Evolutionary conservation across 441 rosid species (phyloP).

Genomic region (Arabidopsis lyrata): DNA sequence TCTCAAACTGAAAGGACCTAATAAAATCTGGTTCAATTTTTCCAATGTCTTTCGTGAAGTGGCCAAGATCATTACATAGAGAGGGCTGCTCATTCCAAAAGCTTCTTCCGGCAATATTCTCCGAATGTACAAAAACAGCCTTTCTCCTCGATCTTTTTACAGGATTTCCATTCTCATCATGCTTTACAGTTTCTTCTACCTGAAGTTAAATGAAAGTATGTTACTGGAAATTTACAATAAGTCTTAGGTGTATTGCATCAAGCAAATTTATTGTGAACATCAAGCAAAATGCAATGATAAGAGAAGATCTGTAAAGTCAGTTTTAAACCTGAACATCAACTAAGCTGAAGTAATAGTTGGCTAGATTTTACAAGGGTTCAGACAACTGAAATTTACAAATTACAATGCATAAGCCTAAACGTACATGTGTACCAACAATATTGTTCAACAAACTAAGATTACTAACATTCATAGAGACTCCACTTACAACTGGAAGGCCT

Average conservation of each 20-base stretch:
- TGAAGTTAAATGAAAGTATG: constrained; percentile 39
- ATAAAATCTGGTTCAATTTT: constrained; percentile 70
- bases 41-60: constrained; percentile 59
- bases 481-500: constrained; percentile 16
- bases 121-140: constrained; percentile 57
- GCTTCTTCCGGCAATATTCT: constrained; percentile 65
- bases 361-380: constrained; percentile 16
- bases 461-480: constrained; percentile 7
- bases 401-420: constrained; percentile 12
- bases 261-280: neutral
- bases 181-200: constrained; percentile 84
- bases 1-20: constrained; percentile 74
- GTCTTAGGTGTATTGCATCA: constrained; percentile 16
- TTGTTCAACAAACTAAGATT: constrained; percentile 23
- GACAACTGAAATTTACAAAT: neutral
- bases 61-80: constrained; percentile 67
- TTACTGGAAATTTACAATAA: constrained; percentile 6
- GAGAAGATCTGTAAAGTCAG: constrained; percentile 7
- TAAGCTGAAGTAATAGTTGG: constrained; percentile 15
- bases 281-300: constrained; percentile 23
- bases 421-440: constrained; percentile 13
- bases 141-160: constrained; percentile 79
- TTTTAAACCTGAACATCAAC: constrained; percentile 18
- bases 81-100: constrained; percentile 78
- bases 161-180: constrained; percentile 73